A percentile compares a stretch with the other conserved stretches of the same genome.
These are phyloP conservation scores for Sutorius australiensis DNA, from an alignment of 768 basidiomycete species.

Conservation along the genomic window DNA sequence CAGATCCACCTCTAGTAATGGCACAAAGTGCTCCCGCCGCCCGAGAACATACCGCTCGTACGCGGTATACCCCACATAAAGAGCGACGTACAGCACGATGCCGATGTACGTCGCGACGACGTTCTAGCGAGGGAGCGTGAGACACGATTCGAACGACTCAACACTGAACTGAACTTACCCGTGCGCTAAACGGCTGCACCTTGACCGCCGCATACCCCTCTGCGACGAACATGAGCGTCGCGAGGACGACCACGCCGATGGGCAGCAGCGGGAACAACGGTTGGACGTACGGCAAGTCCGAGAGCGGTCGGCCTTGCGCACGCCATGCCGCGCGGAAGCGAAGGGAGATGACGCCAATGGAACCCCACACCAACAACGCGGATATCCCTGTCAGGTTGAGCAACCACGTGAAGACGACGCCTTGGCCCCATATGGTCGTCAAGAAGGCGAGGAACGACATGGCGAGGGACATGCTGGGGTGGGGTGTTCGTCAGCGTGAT, in stretches of 20 bases:
- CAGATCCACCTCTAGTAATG: conserved; percentile 43
- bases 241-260: conserved; percentile 46
- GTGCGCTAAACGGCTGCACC: conserved; percentile 40
- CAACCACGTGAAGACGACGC: conserved; percentile 55
- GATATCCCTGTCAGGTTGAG: conserved; percentile 64
- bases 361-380: conserved; percentile 64
- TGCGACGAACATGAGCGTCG: conserved; percentile 49
- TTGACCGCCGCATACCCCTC: conserved; percentile 50
- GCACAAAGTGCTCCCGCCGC: conserved; percentile 37
- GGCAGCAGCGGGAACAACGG: conserved; percentile 54
- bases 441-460: conserved; percentile 50
- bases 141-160: neutral
- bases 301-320: conserved; percentile 46
- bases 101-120: conserved; percentile 56
- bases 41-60: conserved; percentile 37
- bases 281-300: conserved; percentile 57
- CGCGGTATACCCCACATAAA: conserved; percentile 43
- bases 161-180: conserved; percentile 28
- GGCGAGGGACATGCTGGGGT: conserved; percentile 43
- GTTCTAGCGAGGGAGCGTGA: conserved; percentile 33
- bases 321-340: conserved; percentile 63
- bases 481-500: neutral
- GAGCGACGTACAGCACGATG: conserved; percentile 41
- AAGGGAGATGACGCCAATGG: conserved; percentile 51
- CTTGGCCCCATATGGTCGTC: conserved; percentile 56